Evolutionary conservation across 2,329 filamentous ascomycete genomes (phyloP).

Genomic region (Diaporthe sp.): DNA sequence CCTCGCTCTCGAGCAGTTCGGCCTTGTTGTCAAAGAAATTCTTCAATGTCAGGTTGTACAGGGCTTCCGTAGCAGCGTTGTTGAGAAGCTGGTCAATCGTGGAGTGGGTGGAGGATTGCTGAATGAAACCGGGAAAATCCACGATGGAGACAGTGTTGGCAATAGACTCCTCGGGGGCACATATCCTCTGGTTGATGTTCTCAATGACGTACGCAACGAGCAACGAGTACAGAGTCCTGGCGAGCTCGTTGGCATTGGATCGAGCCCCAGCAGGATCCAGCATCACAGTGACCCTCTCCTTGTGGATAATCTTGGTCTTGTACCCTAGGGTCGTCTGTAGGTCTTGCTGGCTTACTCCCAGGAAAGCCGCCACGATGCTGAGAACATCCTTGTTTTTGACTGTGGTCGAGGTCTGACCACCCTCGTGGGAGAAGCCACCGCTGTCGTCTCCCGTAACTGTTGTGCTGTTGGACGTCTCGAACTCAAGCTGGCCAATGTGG

Average conservation of each 20-base stretch:
- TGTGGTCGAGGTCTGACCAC: constrained; percentile 85
- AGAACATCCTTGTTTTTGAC: constrained; percentile 96
- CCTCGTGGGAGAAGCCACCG: constrained; percentile 96
- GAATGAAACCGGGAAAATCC: constrained; percentile 95
- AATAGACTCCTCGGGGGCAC: constrained; percentile 87
- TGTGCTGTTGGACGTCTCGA: constrained; percentile 85
- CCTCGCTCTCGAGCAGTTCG: constrained; percentile 93
- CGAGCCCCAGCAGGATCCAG: constrained; percentile 92
- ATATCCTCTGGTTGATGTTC: constrained; percentile 89
- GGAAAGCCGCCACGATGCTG: constrained; percentile 89
- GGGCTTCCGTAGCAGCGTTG: constrained; percentile 91
- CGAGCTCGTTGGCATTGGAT: constrained; percentile 93
- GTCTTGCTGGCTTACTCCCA: constrained; percentile 85
- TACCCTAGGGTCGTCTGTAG: constrained; percentile 92
- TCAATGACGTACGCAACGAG: constrained; percentile 96
- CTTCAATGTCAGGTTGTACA: constrained; percentile 94
- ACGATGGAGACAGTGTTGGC: constrained; percentile 95
- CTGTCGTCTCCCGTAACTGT: constrained; percentile 88
- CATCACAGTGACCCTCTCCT: constrained; percentile 99
- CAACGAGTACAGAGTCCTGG: constrained; percentile 92
- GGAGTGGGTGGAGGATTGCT: constrained; percentile 85
- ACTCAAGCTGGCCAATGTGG: constrained; percentile 98
- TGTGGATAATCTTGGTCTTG: constrained; percentile 96
- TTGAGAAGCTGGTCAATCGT: constrained; percentile 92
- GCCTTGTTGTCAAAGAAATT: constrained; percentile 97